These are phyloP conservation scores for Fomitiporia mediterranea DNA, from an alignment of 1,284 basidiomycete species.

Conservation along the genomic window DNA sequence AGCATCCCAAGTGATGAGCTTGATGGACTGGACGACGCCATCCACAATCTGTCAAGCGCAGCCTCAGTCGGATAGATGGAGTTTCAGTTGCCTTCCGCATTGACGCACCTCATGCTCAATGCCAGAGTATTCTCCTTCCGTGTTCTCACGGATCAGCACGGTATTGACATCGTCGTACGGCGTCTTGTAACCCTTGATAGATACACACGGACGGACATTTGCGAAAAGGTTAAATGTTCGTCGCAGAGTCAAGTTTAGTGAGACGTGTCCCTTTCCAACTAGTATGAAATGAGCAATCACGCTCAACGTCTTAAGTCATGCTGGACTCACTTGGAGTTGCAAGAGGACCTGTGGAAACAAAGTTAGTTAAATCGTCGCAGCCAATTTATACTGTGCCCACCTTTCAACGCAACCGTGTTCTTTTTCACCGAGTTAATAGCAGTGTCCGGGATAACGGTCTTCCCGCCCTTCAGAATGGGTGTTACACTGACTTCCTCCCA, in stretches of 20 bases:
- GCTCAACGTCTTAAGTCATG: conserved; percentile 22
- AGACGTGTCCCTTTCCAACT: conserved; percentile 99
- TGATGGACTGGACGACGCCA: conserved; percentile 99
- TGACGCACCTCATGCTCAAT: conserved; percentile 88
- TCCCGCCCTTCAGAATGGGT: conserved; percentile 90
- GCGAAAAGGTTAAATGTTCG: conserved; percentile 98
- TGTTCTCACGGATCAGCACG: conserved; percentile 98
- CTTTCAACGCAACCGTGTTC: conserved; percentile 98
- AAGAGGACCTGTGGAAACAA: conserved; percentile 63
- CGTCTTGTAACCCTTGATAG: conserved; percentile 96
- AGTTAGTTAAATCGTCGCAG: background rate
- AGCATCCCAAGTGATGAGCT: conserved; percentile 98
- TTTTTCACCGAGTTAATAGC: conserved; percentile 92
- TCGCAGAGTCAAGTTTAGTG: conserved; percentile 94
- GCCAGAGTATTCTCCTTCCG: conserved; percentile 99
- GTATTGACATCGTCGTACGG: conserved; percentile 98
- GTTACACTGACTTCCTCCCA: conserved; percentile 99
- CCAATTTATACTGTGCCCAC: conserved; percentile 36
- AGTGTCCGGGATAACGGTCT: conserved; percentile 92
- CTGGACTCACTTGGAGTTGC: conserved; percentile 80
- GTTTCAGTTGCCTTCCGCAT: conserved; percentile 8
- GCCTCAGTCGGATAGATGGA: conserved; percentile 17
- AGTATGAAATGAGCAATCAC: conserved; percentile 15
- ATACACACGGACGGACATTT: conserved; percentile 95
- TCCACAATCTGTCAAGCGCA: conserved; percentile 67